Evolutionary conservation across 2,329 filamentous ascomycete species (phyloP), one percentile per base, ranked within the genome.

Genomic region (Fusarium foetens): DNA sequence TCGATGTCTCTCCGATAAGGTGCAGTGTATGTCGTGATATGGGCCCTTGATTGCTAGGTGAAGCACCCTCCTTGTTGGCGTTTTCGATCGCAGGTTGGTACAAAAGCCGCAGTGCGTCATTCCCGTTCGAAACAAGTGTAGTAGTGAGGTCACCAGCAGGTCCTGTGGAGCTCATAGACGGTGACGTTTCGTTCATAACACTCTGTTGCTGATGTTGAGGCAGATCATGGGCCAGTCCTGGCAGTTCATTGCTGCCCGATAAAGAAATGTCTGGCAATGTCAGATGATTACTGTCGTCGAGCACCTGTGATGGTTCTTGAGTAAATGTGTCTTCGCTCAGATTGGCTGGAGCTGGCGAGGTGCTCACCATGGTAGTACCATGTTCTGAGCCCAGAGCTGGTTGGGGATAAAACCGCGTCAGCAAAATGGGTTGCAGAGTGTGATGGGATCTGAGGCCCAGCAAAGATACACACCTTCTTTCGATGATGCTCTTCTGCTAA

Each of bases 51-150:
- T 63, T 64, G 5, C 29, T 46, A 1, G 53, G 52, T 0, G 62
- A 58, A 4, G 36, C n/a, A 29, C 43, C 61, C 7, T 58, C 58
- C 12, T 45, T 49, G 21, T 54, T 52, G 12, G 49, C 52, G 4
- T 71, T 52, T 31, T 75, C 70, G 11, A 58, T 58, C 21, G 71
- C 66, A 11, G 86, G 86, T 61, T 87, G 85, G 61, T 87, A 88
- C 3, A 88, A 79, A 23, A 88, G 79, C 53, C 86, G 86, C 39
- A 88, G 73, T 9, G 86, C 86, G 79, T 88, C 86, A 57, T 86
- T 87, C 16, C 85, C 85, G 63, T 84, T 87, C 0, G 86, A 86
- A 7, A 88, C 86, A 13, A 88, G 84, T 1, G 82, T 85, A 51
- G 83, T 78, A 3, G 68, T 58, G 9, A 72, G 55, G 10, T 55